These are phyloP conservation scores for Peltaster fructicola DNA, from an alignment of 2,329 filamentous ascomycete species.

Conservation along the genomic window DNA sequence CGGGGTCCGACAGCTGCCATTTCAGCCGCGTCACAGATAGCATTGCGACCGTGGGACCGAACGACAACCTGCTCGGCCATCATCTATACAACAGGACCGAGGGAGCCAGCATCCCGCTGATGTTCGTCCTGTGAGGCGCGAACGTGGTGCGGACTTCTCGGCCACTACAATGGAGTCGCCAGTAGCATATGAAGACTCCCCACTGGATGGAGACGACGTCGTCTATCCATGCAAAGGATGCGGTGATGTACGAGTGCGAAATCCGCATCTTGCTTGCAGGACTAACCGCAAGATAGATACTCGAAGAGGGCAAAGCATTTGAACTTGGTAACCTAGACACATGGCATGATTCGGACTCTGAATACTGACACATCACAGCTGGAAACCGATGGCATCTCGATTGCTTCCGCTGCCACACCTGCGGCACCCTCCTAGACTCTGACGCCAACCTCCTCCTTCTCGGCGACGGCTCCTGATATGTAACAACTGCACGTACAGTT, in stretches of 20 bases:
- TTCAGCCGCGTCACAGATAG: too few species aligned
- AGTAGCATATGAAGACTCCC: slow-evolving; percentile 45
- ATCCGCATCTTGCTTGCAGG: slow-evolving; percentile 5
- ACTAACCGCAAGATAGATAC: slow-evolving; percentile 42
- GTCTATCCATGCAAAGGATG: slow-evolving; percentile 81
- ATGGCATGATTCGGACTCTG: background rate
- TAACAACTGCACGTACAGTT: slow-evolving; percentile 99
- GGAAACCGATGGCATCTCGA: slow-evolving; percentile 97
- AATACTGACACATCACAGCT: slow-evolving; percentile 38
- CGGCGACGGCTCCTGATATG: slow-evolving; percentile 96
- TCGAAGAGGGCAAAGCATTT: slow-evolving; percentile 97
- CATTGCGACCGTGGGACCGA: too few species aligned
- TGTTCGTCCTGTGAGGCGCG: too few species aligned
- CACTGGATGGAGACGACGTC: slow-evolving; percentile 62
- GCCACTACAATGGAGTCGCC: slow-evolving; percentile 31
- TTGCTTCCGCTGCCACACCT: slow-evolving; percentile 96
- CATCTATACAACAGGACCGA: too few species aligned
- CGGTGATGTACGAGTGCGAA: slow-evolving; percentile 48
- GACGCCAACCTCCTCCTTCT: slow-evolving; percentile 94
- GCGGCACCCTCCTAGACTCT: slow-evolving; percentile 87
- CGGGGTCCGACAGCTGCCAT: too few species aligned
- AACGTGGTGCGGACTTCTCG: too few species aligned
- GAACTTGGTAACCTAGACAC: slow-evolving; percentile 59
- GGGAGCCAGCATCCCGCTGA: too few species aligned
- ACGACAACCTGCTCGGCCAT: too few species aligned